phyloP scores from a whole-genome alignment of 228 moss, liverwort and hornwort genomes.

The Sphagnum fallax region DNA sequence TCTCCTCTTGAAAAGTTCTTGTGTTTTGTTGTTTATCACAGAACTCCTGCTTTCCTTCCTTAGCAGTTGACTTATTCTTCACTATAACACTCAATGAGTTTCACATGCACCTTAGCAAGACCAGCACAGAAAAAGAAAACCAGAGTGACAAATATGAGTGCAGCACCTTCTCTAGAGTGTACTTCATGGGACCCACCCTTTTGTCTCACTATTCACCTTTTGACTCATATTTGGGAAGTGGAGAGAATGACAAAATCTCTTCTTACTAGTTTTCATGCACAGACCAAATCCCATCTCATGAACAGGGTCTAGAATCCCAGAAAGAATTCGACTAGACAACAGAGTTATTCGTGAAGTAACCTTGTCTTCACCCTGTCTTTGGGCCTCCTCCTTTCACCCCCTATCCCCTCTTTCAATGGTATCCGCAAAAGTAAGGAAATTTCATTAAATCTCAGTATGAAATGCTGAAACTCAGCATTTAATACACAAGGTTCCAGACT shows the following conservation, averaged over 20 bases:
- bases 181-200: slow-evolving; percentile 88
- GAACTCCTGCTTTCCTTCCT: slow-evolving; percentile 96
- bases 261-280: slow-evolving; percentile 66
- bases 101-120: too few relatives aligned
- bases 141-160: slow-evolving; percentile 5
- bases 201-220: slow-evolving; percentile 82
- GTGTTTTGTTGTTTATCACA: slow-evolving; percentile 59
- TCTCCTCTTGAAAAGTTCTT: slow-evolving; percentile 71
- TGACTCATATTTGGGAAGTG: slow-evolving; percentile 84
- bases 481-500: too few relatives aligned
- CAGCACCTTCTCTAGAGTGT: slow-evolving; percentile 65
- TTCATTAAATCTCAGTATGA: too few relatives aligned
- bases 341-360: not conserved
- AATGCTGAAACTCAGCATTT: too few relatives aligned
- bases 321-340: not conserved
- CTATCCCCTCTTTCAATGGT: too few relatives aligned
- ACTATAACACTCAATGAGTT: not conserved
- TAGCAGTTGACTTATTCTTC: slow-evolving; percentile 29
- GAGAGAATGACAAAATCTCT: slow-evolving; percentile 66
- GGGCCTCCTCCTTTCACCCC: too few relatives aligned
- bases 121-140: too few relatives aligned
- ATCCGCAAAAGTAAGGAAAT: too few relatives aligned
- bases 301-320: not conserved
- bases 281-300: not conserved
- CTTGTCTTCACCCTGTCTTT: too few relatives aligned